Evolutionary conservation across 148 eudicot genomes (phyloP), one percentile per base, ranked within the genome.

Genomic region (Rhododendron simsii): DNA sequence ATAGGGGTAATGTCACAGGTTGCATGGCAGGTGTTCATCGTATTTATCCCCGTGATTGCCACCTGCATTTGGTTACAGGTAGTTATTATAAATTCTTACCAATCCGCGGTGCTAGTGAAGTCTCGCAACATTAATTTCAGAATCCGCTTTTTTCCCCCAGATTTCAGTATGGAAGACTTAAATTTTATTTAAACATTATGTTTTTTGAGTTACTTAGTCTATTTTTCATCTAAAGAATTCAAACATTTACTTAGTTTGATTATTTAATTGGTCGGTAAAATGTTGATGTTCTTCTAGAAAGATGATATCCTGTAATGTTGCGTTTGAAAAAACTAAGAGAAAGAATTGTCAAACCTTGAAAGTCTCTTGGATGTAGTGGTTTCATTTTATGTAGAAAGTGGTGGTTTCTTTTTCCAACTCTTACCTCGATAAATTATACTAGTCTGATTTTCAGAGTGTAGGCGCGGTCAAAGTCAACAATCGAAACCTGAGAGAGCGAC

Each of bases 1-100:
- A 89, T 92, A 55, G 89, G 85, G 45, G 88, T 92, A 13, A 92
- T 92, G 93, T 91, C 94, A 35, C 93, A 87, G 86, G 88, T 84
- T 35, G 89, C 93, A 1, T 92, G 94, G 94, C 90, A 91, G 83
- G 93, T 92, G 23, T 89, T 90, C 73, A 53, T 92, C 9, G 83
- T 92, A 78, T 91, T 91, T 79, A 88, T 92, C 82, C 94, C 94
- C 2, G 90, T 91, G 21, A 78, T 74, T 65, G 90, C 84, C 71
- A 83, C 85, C 80, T 92, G 87, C 55, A 39, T 92, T 28, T 91
- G 90, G 87, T 91, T 86, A 85, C 92, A 91, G 91, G 94, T 92
- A 87, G 3, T 1, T 39, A 35, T 48, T 10, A 0, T 7, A 48
- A 10, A 10, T 6, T 18, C 45, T 26, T 28, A 14, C 80, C n/a